phyloP scores from a whole-genome alignment of 2,329 filamentous ascomycete genomes.

The Fusarium palustre region DNA sequence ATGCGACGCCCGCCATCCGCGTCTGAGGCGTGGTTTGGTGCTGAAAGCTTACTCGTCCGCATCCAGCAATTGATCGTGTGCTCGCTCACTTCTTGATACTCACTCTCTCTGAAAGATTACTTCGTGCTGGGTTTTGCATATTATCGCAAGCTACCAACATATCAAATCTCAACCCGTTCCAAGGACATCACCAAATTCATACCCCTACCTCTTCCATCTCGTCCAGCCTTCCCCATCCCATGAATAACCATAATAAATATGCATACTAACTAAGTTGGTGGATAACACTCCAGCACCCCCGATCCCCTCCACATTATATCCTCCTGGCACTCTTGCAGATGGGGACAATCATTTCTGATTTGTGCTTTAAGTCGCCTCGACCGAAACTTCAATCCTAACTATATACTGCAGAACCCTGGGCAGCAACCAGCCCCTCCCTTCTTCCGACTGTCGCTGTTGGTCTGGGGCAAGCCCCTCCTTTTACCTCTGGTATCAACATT shows the following conservation, averaged over 20 bases:
- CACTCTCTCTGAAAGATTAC: background rate
- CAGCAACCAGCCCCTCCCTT: background rate
- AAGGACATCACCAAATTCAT: background rate
- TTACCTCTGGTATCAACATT: background rate
- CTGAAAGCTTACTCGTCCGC: slow-evolving; percentile 3
- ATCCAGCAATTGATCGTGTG: slow-evolving; percentile 19
- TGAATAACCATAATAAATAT: slow-evolving; percentile 45
- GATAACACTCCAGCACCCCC: slow-evolving; percentile 11
- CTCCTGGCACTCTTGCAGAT: background rate
- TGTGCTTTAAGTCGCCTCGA: background rate
- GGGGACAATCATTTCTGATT: slow-evolving; percentile 14
- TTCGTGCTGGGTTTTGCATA: background rate
- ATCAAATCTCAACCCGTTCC: background rate
- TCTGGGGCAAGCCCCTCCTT: background rate
- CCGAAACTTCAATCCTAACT: background rate
- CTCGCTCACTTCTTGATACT: background rate
- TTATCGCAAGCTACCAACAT: background rate
- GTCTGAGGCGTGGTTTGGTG: background rate
- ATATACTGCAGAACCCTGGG: background rate
- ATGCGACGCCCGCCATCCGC: background rate
- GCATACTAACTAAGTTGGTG: slow-evolving; percentile 29
- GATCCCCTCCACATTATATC: slow-evolving; percentile 22
- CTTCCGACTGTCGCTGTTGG: slow-evolving; percentile 3
- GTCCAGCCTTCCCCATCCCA: slow-evolving; percentile 3
- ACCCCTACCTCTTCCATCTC: background rate